Percentiles rank a stretch among this genome's conserved stretches.
Conservation (phyloP, 345 rosid genomes). For the Ceriops tagal region DNA sequence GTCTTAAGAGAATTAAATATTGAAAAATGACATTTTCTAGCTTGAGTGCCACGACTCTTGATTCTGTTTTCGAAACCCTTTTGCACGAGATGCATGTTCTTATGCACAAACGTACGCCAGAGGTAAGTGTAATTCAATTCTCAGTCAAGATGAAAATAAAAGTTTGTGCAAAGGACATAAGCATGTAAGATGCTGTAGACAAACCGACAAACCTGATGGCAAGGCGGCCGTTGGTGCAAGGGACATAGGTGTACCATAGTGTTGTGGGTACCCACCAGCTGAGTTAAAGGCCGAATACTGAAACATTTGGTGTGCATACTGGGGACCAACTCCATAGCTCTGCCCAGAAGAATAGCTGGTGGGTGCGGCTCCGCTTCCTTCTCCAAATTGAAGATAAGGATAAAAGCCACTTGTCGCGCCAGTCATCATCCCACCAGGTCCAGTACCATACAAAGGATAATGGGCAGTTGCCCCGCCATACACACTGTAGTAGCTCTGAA, state of each 20-base stretch:
- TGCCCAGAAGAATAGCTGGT: constrained; percentile 57
- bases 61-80: too few relatives aligned
- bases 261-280: constrained; percentile 58
- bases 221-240: constrained; percentile 75
- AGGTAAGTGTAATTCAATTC: too few relatives aligned
- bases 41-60: too few relatives aligned
- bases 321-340: constrained; percentile 51
- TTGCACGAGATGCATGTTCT: too few relatives aligned
- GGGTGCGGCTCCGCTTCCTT: constrained; percentile 51
- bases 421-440: constrained; percentile 53
- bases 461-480: constrained; percentile 80
- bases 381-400: constrained; percentile 82
- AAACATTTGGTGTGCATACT: constrained; percentile 74
- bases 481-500: constrained; percentile 75
- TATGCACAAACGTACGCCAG: too few relatives aligned
- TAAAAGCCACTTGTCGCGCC: constrained; percentile 63
- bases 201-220: constrained; percentile 59
- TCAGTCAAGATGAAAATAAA: too few relatives aligned
- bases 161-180: too few relatives aligned
- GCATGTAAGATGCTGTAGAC: neutral
- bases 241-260: constrained; percentile 71
- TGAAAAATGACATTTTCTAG: too few relatives aligned
- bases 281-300: constrained; percentile 67
- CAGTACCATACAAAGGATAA: constrained; percentile 70
- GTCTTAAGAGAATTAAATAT: too few relatives aligned